These are phyloP conservation scores for Curvularia verruculosa DNA, from an alignment of 2,329 filamentous ascomycete species.

Conservation along the genomic window DNA sequence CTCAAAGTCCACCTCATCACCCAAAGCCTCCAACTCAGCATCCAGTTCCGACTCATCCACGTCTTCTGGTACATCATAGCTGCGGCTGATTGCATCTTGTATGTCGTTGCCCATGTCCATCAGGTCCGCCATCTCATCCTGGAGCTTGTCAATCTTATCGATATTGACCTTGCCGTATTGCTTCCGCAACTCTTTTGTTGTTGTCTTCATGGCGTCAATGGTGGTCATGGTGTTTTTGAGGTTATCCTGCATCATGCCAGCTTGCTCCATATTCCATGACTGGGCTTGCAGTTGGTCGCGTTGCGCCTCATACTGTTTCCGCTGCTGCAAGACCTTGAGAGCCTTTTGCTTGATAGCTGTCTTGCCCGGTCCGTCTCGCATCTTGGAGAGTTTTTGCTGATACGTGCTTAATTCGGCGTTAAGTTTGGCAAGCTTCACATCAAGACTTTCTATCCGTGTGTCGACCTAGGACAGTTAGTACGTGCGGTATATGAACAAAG, in stretches of 20 bases:
- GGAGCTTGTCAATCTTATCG: conserved; percentile 95
- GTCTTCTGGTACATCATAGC: conserved; percentile 95
- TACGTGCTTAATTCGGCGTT: conserved; percentile 89
- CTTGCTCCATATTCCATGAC: conserved; percentile 99
- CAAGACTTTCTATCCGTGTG: conserved; percentile 80
- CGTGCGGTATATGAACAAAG: conserved; percentile 4
- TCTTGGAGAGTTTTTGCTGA: conserved; percentile 84
- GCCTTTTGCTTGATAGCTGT: conserved; percentile 91
- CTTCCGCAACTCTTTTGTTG: conserved; percentile 87
- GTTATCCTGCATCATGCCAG: conserved; percentile 98
- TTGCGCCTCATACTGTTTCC: conserved; percentile 92
- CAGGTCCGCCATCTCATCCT: conserved; percentile 98
- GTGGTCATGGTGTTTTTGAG: conserved; percentile 98
- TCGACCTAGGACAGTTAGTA: conserved; percentile 65
- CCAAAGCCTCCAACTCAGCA: conserved; percentile 92
- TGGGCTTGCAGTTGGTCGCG: conserved; percentile 93
- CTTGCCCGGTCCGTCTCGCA: conserved; percentile 96
- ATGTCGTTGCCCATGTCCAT: conserved; percentile 99
- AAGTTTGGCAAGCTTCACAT: conserved; percentile 91
- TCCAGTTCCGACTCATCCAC: conserved; percentile 96
- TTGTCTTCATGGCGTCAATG: conserved; percentile 96
- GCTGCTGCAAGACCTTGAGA: conserved; percentile 88
- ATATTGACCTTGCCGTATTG: conserved; percentile 98
- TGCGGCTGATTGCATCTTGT: conserved; percentile 87
- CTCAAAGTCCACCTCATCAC: conserved; percentile 91